Conservation (phyloP, 75 land plant genomes). For the Azolla pinnata region DNA sequence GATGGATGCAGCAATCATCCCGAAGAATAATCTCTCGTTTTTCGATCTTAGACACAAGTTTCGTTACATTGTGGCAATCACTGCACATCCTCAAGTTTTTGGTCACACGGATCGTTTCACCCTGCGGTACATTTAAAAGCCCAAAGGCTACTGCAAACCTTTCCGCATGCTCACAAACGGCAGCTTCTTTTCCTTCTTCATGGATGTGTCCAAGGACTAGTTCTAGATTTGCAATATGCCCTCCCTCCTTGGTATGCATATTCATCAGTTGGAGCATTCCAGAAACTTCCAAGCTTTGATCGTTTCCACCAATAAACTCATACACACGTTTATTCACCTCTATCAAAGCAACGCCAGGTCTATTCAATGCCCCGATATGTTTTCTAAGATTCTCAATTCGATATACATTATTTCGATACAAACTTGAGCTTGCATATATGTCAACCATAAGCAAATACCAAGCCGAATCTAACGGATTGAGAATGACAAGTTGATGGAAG, state of each 20-base stretch:
- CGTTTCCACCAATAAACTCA: neutral
- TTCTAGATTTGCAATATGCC: constrained; percentile 1
- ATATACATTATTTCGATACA: constrained; percentile 30
- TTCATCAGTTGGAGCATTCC: neutral
- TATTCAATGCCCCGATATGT: constrained; percentile 33
- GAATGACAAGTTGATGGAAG: constrained; percentile 27
- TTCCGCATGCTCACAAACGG: too few species aligned
- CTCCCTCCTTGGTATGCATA: neutral
- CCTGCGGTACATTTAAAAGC: too few species aligned
- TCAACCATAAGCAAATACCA: constrained; percentile 38
- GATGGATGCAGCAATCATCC: too few species aligned
- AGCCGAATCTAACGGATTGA: constrained; percentile 26
- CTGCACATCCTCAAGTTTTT: too few species aligned
- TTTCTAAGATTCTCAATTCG: constrained; percentile 29
- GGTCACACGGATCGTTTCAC: too few species aligned
- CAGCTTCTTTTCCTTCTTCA: too few species aligned
- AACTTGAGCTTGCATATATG: constrained; percentile 46
- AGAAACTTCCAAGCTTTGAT: neutral
- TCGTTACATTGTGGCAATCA: too few species aligned
- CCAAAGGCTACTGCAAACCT: too few species aligned
- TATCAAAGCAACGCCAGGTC: constrained; percentile 19
- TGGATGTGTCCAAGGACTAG: too few species aligned
- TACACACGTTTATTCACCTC: neutral
- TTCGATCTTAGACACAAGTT: too few species aligned
- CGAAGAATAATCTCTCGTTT: too few species aligned